Evolutionary conservation across 306 rosid species (phyloP), one percentile per base, ranked within the genome.

Genomic region (Vigna radiata): DNA sequence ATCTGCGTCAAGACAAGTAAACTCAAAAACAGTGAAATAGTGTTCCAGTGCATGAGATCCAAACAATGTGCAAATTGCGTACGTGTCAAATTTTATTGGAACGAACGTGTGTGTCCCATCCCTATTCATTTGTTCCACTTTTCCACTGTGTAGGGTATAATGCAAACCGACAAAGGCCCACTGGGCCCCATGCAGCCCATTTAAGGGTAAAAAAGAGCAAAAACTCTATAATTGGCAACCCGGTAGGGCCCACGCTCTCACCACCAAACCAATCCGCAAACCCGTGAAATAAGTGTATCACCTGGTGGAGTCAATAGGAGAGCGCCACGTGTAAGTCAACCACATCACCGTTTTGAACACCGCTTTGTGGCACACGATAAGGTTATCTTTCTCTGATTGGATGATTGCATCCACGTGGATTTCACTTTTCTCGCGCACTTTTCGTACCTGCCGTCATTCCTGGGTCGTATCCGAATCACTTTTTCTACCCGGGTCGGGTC

Each of bases 311-410:
- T 29, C 39, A 75, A 65, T 47, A 4, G 53, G 5, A 10, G 0
- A 0, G 0, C 0, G 71, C 76, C 90, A 80, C 87, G 84, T 83
- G 87, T 6, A 0, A 0, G 0, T 3, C 36, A 4, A 29, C 72
- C 33, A 17, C 72, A 61, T 9, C 59, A 65, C 43, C 52, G 71
- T 25, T 37, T 19, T 0, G 27, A 16, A 11, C 13, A 59, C 60
- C 55, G 50, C 69, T 74, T 72, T 81, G 72, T 18, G 11, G 75
- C 69, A 50, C 64, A 58, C 58, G 91, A 89, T 89, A 85, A 87
- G 68, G 87, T 83, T 87, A 89, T 89, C 93, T 39, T 85, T 16
- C 47, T 36, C 56, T 77, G 49, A 87, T 89, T 89, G 93, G 92
- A 1, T 68, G 75, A 27, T 53, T 13, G 25, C 8, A 6, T 55